phyloP scores from a whole-genome alignment of 371 early-diverging fungal species.

The Modicella reniformis region DNA sequence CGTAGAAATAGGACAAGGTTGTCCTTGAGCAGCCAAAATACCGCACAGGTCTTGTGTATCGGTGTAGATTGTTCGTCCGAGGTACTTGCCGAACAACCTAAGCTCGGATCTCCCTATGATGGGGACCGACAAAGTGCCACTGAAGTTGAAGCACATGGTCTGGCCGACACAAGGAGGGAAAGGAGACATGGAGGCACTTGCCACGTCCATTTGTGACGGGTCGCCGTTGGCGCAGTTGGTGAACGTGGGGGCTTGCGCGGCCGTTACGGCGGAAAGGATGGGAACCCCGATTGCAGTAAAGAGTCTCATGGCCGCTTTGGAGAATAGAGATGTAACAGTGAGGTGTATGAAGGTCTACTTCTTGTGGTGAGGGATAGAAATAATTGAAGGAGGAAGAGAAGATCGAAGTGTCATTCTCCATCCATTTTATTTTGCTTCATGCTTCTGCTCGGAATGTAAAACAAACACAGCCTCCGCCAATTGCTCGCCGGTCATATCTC shows the following conservation, averaged over 20 bases:
- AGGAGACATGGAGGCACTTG: conserved; percentile 16
- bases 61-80: conserved; percentile 31
- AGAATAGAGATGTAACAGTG: too few relatives aligned
- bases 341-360: too few relatives aligned
- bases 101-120: conserved; percentile 21
- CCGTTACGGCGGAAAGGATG: conserved; percentile 25
- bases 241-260: conserved; percentile 20
- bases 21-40: conserved; percentile 27
- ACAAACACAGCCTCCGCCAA: too few relatives aligned
- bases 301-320: conserved; percentile 55
- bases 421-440: too few relatives aligned
- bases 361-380: too few relatives aligned
- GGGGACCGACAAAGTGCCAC: conserved; percentile 22
- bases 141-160: conserved; percentile 33
- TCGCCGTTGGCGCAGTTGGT: conserved; percentile 29
- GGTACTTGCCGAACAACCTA: conserved; percentile 25
- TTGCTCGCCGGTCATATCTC: too few relatives aligned
- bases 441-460: too few relatives aligned
- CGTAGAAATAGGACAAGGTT: conserved; percentile 40
- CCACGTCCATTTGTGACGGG: conserved; percentile 24
- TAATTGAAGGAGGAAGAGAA: too few relatives aligned
- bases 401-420: too few relatives aligned
- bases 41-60: conserved; percentile 42
- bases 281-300: conserved; percentile 33
- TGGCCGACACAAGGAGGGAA: conserved; percentile 40